phyloP scores from a whole-genome alignment of 108 stramenopile genomes.

The Skeletonema tropicum region DNA sequence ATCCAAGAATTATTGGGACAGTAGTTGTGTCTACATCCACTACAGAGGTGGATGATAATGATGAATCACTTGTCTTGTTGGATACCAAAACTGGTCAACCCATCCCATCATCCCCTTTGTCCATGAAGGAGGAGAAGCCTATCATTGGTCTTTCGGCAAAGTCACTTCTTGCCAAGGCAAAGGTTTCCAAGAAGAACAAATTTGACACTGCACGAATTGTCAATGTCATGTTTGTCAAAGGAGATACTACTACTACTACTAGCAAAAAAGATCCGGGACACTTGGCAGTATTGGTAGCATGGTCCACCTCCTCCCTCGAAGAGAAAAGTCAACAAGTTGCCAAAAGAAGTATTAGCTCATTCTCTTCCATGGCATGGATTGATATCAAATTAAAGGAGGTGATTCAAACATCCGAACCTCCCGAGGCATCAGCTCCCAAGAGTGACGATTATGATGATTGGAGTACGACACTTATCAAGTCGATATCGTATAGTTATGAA shows the following conservation, averaged over 20 bases:
- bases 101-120: conserved; percentile 1
- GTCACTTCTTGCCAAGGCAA: conserved; percentile 19
- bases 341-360: neutral
- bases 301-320: conserved; percentile 7
- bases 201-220: conserved; percentile 15
- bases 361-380: conserved; percentile 21
- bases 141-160: conserved; percentile 13
- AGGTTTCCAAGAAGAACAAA: conserved; percentile 7
- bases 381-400: conserved; percentile 8
- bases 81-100: conserved; percentile 5
- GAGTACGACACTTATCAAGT: neutral
- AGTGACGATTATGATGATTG: conserved; percentile 5
- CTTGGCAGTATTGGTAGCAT: conserved; percentile 27
- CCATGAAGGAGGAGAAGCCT: neutral
- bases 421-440: neutral
- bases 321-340: neutral
- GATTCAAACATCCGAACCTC: neutral
- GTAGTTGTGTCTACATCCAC: too few relatives aligned
- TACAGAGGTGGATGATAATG: neutral
- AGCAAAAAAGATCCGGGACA: neutral
- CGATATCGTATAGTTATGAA: conserved; percentile 1
- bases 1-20: conserved; percentile 8
- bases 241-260: neutral
- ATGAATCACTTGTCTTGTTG: conserved; percentile 15
- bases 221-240: conserved; percentile 7